phyloP scores from a whole-genome alignment of 2,329 filamentous ascomycete genomes.

The Rhynchosporium graminicola region DNA sequence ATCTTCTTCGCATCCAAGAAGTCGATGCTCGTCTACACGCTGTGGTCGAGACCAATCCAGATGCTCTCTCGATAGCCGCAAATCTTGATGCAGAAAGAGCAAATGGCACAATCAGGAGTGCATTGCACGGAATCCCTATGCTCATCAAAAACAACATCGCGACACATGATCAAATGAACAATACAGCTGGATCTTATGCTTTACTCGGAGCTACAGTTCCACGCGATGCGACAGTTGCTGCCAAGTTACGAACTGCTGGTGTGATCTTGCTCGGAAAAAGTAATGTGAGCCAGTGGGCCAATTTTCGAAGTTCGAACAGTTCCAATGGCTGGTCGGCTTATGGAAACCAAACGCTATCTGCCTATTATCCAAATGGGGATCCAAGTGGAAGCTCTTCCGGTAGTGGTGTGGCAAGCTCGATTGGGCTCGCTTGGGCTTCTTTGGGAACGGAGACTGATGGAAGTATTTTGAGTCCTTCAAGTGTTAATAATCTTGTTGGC shows the following conservation, averaged over 20 bases:
- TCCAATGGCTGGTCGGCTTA: conserved; percentile 65
- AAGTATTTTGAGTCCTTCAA: conserved; percentile 59
- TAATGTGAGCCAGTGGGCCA: conserved; percentile 56
- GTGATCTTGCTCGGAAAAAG: conserved; percentile 41
- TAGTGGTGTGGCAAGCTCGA: conserved; percentile 58
- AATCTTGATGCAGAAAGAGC: conserved; percentile 37
- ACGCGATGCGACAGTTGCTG: conserved; percentile 32
- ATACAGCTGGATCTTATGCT: conserved; percentile 34
- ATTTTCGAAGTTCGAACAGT: conserved; percentile 57
- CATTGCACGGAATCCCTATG: conserved; percentile 60
- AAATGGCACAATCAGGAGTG: conserved; percentile 32
- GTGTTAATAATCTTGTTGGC: conserved; percentile 61
- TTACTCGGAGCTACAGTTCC: conserved; percentile 32
- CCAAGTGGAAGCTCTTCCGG: conserved; percentile 64
- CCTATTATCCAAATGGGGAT: conserved; percentile 62
- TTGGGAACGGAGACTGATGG: conserved; percentile 67
- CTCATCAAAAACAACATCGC: conserved; percentile 64
- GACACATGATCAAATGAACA: conserved; percentile 59
- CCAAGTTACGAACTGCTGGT: conserved; percentile 33
- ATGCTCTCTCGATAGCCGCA: conserved; percentile 38
- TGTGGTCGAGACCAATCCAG: conserved; percentile 40
- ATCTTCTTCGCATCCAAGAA: conserved; percentile 34
- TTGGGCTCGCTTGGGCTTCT: conserved; percentile 59
- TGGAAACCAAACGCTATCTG: conserved; percentile 61
- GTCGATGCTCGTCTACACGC: conserved; percentile 31